Evolutionary conservation across 805 yeast species (phyloP).

Genomic region (Candida tibetensis): DNA sequence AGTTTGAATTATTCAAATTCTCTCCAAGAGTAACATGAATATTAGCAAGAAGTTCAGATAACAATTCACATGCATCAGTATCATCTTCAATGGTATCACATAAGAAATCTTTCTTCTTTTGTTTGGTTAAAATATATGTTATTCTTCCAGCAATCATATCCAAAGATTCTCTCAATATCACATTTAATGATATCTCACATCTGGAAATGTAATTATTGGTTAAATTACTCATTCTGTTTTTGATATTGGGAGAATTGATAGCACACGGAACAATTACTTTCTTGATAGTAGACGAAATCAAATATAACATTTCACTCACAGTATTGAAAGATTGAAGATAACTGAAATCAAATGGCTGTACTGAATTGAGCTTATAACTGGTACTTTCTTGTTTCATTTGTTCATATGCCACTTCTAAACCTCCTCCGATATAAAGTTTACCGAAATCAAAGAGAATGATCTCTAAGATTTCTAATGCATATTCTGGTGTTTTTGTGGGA

Average conservation of each 20-base stretch:
- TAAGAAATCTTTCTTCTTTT: constrained; percentile 70
- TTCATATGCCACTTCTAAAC: constrained; percentile 66
- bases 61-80: constrained; percentile 67
- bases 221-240: constrained; percentile 56
- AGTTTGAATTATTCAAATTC: constrained; percentile 42
- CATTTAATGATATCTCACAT: constrained; percentile 64
- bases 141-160: constrained; percentile 53
- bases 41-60: constrained; percentile 50
- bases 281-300: constrained; percentile 70
- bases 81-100: constrained; percentile 52
- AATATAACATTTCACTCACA: constrained; percentile 57
- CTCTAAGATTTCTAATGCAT: constrained; percentile 65
- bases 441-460: constrained; percentile 69
- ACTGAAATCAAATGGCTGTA: constrained; percentile 38
- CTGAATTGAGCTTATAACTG: constrained; percentile 20
- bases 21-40: constrained; percentile 38
- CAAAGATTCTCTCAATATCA: constrained; percentile 58
- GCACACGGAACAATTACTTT: constrained; percentile 76
- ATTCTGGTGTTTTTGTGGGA: constrained; percentile 58
- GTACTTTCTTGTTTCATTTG: constrained; percentile 37
- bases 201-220: constrained; percentile 59
- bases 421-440: constrained; percentile 68
- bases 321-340: constrained; percentile 50
- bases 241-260: constrained; percentile 52
- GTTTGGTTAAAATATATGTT: constrained; percentile 49